These are phyloP conservation scores for Multifurca ochricompacta DNA, from an alignment of 768 basidiomycete species.

Conservation along the genomic window DNA sequence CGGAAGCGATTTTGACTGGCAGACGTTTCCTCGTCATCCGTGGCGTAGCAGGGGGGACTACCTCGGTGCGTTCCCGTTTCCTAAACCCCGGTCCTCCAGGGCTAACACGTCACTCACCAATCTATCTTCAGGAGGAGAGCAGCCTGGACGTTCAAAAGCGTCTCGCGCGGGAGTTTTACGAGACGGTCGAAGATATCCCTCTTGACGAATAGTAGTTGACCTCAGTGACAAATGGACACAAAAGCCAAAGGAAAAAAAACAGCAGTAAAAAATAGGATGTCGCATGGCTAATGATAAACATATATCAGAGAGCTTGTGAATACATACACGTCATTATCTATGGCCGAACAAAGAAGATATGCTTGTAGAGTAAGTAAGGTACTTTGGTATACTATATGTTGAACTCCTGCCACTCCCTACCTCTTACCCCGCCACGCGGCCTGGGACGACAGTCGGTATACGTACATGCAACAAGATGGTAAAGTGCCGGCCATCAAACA, in stretches of 20 bases:
- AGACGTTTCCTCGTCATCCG: constrained; percentile 77
- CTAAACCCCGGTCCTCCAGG: neutral
- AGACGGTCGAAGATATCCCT: constrained; percentile 59
- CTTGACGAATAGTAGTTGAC: constrained; percentile 26
- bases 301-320: neutral
- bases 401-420: neutral
- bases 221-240: no score
- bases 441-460: constrained; percentile 9
- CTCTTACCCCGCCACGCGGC: no score
- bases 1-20: constrained; percentile 63
- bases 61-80: constrained; percentile 44
- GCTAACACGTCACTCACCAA: neutral
- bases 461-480: neutral
- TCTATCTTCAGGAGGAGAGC: constrained; percentile 42
- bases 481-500: constrained; percentile 5
- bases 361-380: constrained; percentile 6
- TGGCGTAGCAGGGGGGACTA: constrained; percentile 56
- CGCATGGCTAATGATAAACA: no score
- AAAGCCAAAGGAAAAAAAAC: no score
- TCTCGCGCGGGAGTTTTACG: constrained; percentile 80
- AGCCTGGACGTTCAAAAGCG: constrained; percentile 65
- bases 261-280: no score
- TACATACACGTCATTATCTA: constrained; percentile 12
- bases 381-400: constrained; percentile 4
- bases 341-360: neutral